Evolutionary conservation across 371 early-diverging fungal genomes (phyloP), one percentile per base, ranked within the genome.

Genomic region (Syncephalastrum monosporum): DNA sequence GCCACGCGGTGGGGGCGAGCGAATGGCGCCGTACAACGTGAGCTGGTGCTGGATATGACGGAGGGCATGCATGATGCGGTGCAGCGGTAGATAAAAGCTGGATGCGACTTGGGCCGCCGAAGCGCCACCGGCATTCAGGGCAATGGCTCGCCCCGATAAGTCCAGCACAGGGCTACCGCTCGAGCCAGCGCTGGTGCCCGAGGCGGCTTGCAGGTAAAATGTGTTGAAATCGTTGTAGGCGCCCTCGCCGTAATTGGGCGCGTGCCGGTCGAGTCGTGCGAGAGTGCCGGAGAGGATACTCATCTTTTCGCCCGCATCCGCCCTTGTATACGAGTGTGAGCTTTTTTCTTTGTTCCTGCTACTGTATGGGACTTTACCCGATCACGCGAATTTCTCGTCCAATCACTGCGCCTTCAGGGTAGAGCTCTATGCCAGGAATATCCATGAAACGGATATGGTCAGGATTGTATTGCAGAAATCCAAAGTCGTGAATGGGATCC

Each of bases 401-500:
- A 4, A 92, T 89, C 49, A 85, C 81, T 21, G 91, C 93, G 0
- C 80, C 62, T 43, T 87, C 84, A 1, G 93, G 93, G 43, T 83
- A 79, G 13, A 93, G 82, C 16, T 81, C 71, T 56, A 93, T 90
- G 42, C 85, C 83, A 16, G 72, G 73, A 3, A 91, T 68, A 0
- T 77, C 67, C 89, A 91, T 87, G 69, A 90, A 91, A 56, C 84
- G 74, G 59, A 96, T 79, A 63, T 88, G 82, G 24, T 65, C 57
- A 2, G 90, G 90, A 70, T 95, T 91, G 64, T 92, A 96, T 65
- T 69, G 41, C 41, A 38, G 14, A 60, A 95, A 87, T 1, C 92
- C 94, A 83, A 94, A 95, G 68, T 95, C 95, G 64, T 95, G 95
- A 15, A 94, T 75, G 33, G 91, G 93, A 62, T 89, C 89, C 38